Evolutionary conservation across 1,284 basidiomycete genomes (phyloP).

Genomic region (Lignosus rhinocerotis): DNA sequence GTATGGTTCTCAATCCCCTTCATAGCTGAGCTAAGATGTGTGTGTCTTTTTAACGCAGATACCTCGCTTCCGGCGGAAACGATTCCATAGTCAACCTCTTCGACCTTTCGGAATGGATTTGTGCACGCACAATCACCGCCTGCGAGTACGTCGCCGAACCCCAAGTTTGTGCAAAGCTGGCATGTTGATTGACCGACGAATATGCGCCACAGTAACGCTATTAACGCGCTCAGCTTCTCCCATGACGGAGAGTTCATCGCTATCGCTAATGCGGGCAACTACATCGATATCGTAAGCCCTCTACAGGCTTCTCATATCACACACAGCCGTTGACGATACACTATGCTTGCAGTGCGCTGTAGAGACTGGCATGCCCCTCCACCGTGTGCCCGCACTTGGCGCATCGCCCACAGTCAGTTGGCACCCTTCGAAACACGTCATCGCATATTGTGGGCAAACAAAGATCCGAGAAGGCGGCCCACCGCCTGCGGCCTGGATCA

Average conservation of each 20-base stretch:
- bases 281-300: conserved; percentile 67
- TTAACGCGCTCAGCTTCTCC: conserved; percentile 78
- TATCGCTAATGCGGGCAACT: conserved; percentile 67
- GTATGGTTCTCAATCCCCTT: conserved; percentile 32
- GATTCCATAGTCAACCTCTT: conserved; percentile 82
- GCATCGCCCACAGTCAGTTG: conserved; percentile 70
- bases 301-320: background rate
- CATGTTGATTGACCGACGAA: background rate
- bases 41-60: conserved; percentile 39
- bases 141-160: conserved; percentile 63
- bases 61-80: conserved; percentile 73
- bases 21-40: background rate
- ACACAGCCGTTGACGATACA: background rate
- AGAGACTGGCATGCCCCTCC: conserved; percentile 68
- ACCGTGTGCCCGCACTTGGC: conserved; percentile 66
- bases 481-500: conserved; percentile 62
- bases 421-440: conserved; percentile 76
- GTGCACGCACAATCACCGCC: conserved; percentile 67
- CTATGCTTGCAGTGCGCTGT: conserved; percentile 57
- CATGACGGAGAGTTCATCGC: conserved; percentile 80
- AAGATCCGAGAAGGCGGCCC: conserved; percentile 60
- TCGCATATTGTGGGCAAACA: conserved; percentile 78
- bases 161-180: background rate
- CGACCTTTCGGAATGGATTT: conserved; percentile 77
- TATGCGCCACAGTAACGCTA: conserved; percentile 52